phyloP scores from a whole-genome alignment of 441 rosid genomes.

The Erodium moschatum region DNA sequence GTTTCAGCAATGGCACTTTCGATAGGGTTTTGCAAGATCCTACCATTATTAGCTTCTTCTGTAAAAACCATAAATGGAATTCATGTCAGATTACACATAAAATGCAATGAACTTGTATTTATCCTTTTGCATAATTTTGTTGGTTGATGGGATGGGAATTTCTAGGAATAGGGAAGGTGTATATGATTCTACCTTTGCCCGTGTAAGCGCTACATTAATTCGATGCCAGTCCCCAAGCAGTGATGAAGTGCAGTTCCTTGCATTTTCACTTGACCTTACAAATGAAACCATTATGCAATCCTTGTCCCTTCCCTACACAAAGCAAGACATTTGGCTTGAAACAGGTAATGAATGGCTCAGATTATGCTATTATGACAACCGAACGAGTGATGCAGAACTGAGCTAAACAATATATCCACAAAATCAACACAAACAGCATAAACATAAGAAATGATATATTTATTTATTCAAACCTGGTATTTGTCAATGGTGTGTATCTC shows the following conservation, averaged over 20 bases:
- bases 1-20: constrained; percentile 69
- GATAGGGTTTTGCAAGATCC: constrained; percentile 73
- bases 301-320: constrained; percentile 81
- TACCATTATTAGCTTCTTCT: constrained; percentile 92
- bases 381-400: background rate
- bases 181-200: constrained; percentile 60
- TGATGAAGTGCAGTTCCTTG: constrained; percentile 45
- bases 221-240: constrained; percentile 93
- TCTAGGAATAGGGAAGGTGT: background rate
- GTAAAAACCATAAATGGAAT: constrained; percentile 6
- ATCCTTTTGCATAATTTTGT: background rate
- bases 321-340: constrained; percentile 8
- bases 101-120: too few relatives aligned
- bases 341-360: too few relatives aligned
- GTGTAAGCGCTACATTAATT: constrained; percentile 87
- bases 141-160: background rate
- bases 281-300: constrained; percentile 83
- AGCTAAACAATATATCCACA: background rate
- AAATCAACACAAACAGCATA: background rate
- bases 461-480: constrained; percentile 62
- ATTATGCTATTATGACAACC: background rate
- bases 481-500: constrained; percentile 94
- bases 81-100: background rate
- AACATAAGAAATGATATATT: background rate
- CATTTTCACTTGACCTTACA: constrained; percentile 65